Percentiles rank a stretch among this genome's conserved stretches.
Evolutionary conservation across 1,139 yeast genomes (phyloP).

Genomic region (Pneumocystis jirovecii): DNA sequence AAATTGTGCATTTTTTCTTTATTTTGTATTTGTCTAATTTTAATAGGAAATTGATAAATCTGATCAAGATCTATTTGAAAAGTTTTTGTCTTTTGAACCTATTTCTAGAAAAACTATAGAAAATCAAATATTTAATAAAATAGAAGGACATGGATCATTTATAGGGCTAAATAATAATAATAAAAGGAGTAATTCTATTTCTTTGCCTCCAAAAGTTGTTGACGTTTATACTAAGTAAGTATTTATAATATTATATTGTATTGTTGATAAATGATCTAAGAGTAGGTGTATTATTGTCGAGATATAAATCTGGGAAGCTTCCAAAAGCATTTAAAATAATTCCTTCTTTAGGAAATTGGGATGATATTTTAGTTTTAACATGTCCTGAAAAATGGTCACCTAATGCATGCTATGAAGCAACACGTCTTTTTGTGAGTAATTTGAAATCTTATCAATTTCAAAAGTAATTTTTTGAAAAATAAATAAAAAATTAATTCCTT

Average conservation of each 20-base stretch:
- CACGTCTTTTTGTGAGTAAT: constrained; percentile 82
- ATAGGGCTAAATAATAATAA: constrained; percentile 18
- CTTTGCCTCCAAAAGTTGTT: constrained; percentile 84
- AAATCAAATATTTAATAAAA: constrained; percentile 80
- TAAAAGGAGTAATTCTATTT: constrained; percentile 17
- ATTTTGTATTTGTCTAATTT: neutral
- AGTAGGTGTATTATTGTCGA: constrained; percentile 71
- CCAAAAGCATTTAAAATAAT: constrained; percentile 90
- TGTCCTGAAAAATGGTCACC: constrained; percentile 91
- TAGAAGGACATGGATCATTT: constrained; percentile 51
- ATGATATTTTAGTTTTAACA: constrained; percentile 82
- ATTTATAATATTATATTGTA: neutral
- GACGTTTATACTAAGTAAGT: constrained; percentile 62
- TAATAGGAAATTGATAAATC: constrained; percentile 32
- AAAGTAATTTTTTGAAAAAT: constrained; percentile 10
- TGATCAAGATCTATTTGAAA: constrained; percentile 29
- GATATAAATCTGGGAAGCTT: constrained; percentile 91
- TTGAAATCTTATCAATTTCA: constrained; percentile 80
- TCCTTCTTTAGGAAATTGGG: constrained; percentile 89
- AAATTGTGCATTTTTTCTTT: neutral
- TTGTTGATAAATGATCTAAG: neutral
- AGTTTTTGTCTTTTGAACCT: constrained; percentile 27
- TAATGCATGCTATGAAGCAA: constrained; percentile 90
- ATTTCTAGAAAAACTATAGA: constrained; percentile 68
- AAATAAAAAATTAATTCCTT: neutral